Evolutionary conservation across 768 basidiomycete species (phyloP).

Genomic region (Lactifluus piperatus): DNA sequence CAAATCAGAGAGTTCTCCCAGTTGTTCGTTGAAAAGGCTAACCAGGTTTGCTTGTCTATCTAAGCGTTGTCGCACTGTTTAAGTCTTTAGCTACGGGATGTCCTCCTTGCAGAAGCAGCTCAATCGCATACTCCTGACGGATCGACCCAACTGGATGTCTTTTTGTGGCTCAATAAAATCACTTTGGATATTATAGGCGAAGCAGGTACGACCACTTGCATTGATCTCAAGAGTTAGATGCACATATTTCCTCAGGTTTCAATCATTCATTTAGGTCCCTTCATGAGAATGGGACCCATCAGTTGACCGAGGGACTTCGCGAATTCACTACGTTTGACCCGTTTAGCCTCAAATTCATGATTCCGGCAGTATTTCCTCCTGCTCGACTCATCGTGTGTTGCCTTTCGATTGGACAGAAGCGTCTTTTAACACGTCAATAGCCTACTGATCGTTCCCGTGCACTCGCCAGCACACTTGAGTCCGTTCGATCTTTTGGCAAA

Average conservation of each 20-base stretch:
- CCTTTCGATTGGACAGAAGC: background rate
- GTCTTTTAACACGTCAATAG: background rate
- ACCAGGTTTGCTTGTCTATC: constrained; percentile 3
- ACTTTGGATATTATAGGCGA: constrained; percentile 14
- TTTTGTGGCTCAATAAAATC: constrained; percentile 11
- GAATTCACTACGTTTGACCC: constrained; percentile 6
- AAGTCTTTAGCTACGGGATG: constrained; percentile 5
- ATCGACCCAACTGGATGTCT: background rate
- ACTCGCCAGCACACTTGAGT: background rate
- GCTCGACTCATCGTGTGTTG: constrained; percentile 9
- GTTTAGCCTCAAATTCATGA: constrained; percentile 2
- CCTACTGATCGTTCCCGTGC: constrained; percentile 5
- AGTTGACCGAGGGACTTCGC: constrained; percentile 7
- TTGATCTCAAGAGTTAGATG: background rate
- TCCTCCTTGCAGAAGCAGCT: background rate
- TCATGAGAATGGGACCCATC: background rate
- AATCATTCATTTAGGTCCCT: constrained; percentile 13
- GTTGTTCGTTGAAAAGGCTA: constrained; percentile 15
- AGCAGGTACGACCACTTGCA: background rate
- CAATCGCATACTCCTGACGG: constrained; percentile 1
- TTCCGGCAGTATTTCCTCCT: background rate
- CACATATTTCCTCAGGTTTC: background rate
- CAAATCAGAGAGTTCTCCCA: constrained; percentile 8
- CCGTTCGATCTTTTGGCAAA: constrained; percentile 25
- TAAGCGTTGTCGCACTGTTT: background rate